phyloP scores from a whole-genome alignment of 768 basidiomycete species.

The Podaxis sp. region DNA sequence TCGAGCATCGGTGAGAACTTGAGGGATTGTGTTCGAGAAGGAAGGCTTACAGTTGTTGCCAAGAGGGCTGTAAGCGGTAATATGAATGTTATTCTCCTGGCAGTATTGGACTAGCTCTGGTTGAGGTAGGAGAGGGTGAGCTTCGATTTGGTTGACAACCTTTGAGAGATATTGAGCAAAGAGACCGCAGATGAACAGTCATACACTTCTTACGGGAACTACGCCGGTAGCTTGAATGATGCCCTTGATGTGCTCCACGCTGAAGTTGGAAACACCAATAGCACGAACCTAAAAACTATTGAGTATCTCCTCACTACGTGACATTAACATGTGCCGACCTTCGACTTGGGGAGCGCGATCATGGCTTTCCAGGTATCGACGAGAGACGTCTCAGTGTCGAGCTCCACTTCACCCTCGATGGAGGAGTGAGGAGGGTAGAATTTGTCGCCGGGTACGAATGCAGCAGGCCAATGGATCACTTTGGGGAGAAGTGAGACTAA shows the following conservation, averaged over 20 bases:
- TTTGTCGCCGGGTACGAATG: conserved; percentile 60
- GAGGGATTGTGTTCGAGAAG: not conserved
- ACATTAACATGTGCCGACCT: conserved; percentile 40
- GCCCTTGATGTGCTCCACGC: conserved; percentile 59
- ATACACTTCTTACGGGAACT: conserved; percentile 51
- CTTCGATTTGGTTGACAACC: conserved; percentile 79
- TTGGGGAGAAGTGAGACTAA: not conserved
- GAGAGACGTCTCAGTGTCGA: conserved; percentile 61
- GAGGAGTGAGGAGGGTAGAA: conserved; percentile 52
- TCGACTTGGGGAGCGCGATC: conserved; percentile 68
- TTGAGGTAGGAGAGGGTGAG: conserved; percentile 79
- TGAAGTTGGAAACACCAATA: conserved; percentile 86
- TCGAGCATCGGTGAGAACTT: conserved; percentile 1
- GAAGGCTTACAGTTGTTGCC: conserved; percentile 69
- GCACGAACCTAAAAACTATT: conserved; percentile 48
- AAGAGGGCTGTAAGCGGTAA: conserved; percentile 68
- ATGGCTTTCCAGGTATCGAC: conserved; percentile 85
- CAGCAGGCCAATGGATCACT: conserved; percentile 83
- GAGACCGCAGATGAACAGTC: not conserved
- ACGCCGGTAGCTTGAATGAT: conserved; percentile 71
- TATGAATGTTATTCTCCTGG: conserved; percentile 66
- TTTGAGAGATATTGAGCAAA: conserved; percentile 20
- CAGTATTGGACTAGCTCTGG: conserved; percentile 71
- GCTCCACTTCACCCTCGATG: conserved; percentile 43
- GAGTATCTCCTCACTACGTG: not conserved